phyloP scores from a whole-genome alignment of 2,329 filamentous ascomycete genomes.

The Rhynchosporium agropyri region DNA sequence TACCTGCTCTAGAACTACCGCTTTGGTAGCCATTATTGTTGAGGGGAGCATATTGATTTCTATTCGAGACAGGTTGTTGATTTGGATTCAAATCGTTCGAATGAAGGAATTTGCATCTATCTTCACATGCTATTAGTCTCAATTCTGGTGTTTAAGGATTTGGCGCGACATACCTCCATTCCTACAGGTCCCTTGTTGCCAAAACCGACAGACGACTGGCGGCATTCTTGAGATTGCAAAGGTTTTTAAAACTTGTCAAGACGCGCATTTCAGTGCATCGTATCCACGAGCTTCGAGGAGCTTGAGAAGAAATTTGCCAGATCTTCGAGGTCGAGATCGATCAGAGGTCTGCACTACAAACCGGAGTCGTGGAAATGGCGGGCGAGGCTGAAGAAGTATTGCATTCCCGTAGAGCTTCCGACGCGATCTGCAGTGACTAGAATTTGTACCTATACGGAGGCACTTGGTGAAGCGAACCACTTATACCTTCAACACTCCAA shows the following conservation, averaged over 20 bases:
- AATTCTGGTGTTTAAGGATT: constrained; percentile 6
- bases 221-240: constrained; percentile 18
- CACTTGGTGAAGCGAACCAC: too few species aligned
- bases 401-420: too few species aligned
- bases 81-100: constrained; percentile 45
- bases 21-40: constrained; percentile 30
- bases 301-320: too few species aligned
- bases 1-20: constrained; percentile 25
- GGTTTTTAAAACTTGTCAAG: constrained; percentile 3
- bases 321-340: neutral
- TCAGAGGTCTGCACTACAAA: neutral
- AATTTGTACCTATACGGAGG: too few species aligned
- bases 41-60: constrained; percentile 42
- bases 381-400: constrained; percentile 8
- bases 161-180: constrained; percentile 41
- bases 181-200: constrained; percentile 64
- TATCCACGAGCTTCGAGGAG: neutral
- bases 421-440: too few species aligned
- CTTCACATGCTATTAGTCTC: constrained; percentile 44
- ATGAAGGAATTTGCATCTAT: constrained; percentile 62
- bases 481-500: too few species aligned
- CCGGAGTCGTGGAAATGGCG: neutral
- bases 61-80: constrained; percentile 40
- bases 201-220: constrained; percentile 58
- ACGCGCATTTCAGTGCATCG: constrained; percentile 12